Evolutionary conservation across 228 moss, liverwort and hornwort genomes (phyloP).

Genomic region (Sphagnum magellanicum): DNA sequence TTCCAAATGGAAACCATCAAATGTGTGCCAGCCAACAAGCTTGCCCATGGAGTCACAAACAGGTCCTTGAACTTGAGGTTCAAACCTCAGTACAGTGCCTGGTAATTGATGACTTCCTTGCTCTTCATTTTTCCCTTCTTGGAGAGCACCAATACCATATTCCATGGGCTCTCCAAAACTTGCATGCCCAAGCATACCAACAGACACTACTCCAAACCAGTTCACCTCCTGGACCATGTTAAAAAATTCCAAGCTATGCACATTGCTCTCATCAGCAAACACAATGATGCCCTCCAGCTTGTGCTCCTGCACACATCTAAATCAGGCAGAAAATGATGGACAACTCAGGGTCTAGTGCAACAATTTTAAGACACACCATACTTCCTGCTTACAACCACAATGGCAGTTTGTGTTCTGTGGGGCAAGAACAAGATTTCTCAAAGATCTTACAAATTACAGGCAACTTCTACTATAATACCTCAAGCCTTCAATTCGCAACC

Average conservation of each 20-base stretch:
- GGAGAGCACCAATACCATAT: neutral
- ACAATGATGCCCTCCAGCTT: conserved; percentile 42
- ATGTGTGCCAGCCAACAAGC: conserved; percentile 41
- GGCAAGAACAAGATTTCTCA: neutral
- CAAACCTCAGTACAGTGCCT: neutral
- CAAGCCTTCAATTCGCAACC: conserved; percentile 65
- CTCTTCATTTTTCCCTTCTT: conserved; percentile 16
- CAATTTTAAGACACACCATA: neutral
- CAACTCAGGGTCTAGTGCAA: neutral
- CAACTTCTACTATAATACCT: conserved; percentile 27
- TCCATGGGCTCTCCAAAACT: neutral
- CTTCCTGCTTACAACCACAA: neutral
- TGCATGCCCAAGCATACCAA: conserved; percentile 28
- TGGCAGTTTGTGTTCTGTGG: neutral
- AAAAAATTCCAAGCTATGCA: conserved; percentile 49
- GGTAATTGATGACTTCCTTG: neutral
- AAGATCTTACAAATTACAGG: neutral
- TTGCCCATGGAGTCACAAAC: conserved; percentile 34
- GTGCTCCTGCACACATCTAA: conserved; percentile 36
- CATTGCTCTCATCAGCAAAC: conserved; percentile 62
- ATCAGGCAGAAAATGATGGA: conserved; percentile 7
- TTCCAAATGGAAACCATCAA: conserved; percentile 14
- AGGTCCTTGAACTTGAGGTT: conserved; percentile 48
- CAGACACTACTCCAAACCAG: conserved; percentile 46
- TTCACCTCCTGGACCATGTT: conserved; percentile 47